A percentile compares a stretch with the other conserved stretches of the same genome.
These are phyloP conservation scores for Gaeumannomyces sp. DNA, from an alignment of 2,329 filamentous ascomycete species.

Conservation along the genomic window DNA sequence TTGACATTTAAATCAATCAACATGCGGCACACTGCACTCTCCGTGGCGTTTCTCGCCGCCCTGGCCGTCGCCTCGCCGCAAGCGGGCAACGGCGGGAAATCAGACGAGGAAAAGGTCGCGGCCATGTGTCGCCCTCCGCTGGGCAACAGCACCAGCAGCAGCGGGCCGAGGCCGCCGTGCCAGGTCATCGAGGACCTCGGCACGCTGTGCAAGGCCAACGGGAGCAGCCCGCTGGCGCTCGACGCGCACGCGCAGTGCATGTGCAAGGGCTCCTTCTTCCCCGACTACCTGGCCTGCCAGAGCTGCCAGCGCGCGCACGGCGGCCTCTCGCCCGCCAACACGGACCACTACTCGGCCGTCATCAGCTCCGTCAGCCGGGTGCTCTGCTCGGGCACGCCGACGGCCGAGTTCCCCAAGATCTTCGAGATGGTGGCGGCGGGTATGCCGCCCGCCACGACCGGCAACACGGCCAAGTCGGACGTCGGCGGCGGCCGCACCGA, in stretches of 20 bases:
- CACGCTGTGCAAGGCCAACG: constrained; percentile 26
- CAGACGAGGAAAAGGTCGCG: no score
- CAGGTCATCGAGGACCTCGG: constrained; percentile 27
- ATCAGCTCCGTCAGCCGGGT: constrained; percentile 29
- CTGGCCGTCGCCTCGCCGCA: no score
- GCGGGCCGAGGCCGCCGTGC: constrained; percentile 23
- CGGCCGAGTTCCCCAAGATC: constrained; percentile 27
- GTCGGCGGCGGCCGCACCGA: constrained; percentile 28
- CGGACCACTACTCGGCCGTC: constrained; percentile 27
- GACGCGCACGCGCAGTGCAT: constrained; percentile 27
- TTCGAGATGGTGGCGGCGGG: constrained; percentile 25
- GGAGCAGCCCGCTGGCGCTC: constrained; percentile 20
- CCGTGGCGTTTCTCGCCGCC: no score
- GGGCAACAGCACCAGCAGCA: no score
- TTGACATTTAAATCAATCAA: no score
- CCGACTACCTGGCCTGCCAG: constrained; percentile 34
- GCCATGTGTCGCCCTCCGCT: no score
- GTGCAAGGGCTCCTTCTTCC: constrained; percentile 36
- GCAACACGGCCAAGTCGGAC: constrained; percentile 17
- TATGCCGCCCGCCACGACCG: constrained; percentile 22
- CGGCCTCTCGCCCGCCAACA: constrained; percentile 27
- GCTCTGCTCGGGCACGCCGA: constrained; percentile 25
- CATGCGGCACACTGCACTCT: no score
- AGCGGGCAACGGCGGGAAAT: no score
- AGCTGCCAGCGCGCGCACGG: constrained; percentile 34